Base-by-base conservation (phyloP, 2,329 filamentous ascomycete genomes). In the Chalara sp. region DNA sequence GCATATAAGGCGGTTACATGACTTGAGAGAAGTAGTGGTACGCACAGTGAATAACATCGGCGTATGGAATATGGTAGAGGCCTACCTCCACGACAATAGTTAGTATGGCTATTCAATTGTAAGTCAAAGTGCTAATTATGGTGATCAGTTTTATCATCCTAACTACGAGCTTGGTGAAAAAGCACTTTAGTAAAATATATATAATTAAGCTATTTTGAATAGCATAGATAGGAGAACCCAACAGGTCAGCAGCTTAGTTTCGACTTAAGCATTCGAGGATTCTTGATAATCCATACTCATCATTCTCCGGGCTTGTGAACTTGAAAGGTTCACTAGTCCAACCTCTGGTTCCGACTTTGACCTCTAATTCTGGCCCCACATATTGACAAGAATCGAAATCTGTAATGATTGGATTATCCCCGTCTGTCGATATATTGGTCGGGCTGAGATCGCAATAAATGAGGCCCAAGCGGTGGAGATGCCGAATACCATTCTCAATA, bases 391-490 rank as follows among this genome's bases (percentile, higher is more conserved):
- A 60, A 54, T 60, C 64, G 29, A 68, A 67, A 55, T 67, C 60
- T 12, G 62, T 58, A 6, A 66, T 55, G 51, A 67, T 47, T 21
- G 21, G 21, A 21, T 21, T 21, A 21, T 21, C 21, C 21, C 21
- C 21, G 21, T 21, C 21, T 3, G 65, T 47, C 59, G 66, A 63
- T 32, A 67, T 62, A 45, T 64, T 67, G n/a, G 48, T 48, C 13
- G 61, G 62, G 28, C 60, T 67, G 28, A 68, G 57, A 44, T 67
- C 60, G 41, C 64, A 63, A 54, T 67, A 60, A 11, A 63, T 58
- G 44, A 64, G 42, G 11, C 58, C 55, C 33, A 66, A 53, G n/a
- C 54, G 58, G 39, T 66, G 61, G 6, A 68, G 56, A 56, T 67
- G 58, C 54, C 12, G 53, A 65, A 48, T 42, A 56, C 46, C 39